Evolutionary conservation across 2,329 filamentous ascomycete genomes (phyloP).

Genomic region (Fusarium albosuccineum): DNA sequence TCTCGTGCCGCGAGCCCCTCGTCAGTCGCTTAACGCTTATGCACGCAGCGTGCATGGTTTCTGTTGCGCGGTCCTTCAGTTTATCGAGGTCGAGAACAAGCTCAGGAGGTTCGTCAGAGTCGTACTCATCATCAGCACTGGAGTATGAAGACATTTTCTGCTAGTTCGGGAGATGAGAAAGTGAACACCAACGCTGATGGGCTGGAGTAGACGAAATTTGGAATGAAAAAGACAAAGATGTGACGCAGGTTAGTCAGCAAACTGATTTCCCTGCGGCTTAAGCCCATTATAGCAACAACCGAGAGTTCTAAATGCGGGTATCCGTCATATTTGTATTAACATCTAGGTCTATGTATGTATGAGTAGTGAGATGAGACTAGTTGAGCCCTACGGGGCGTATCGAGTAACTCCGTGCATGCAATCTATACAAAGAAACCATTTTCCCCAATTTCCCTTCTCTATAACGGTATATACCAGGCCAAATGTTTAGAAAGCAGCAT

Average conservation of each 20-base stretch:
- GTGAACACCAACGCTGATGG: no score
- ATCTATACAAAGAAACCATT: background rate
- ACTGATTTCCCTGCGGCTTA: no score
- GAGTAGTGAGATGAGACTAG: slow-evolving; percentile 5
- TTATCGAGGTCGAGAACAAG: background rate
- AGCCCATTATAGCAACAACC: no score
- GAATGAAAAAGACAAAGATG: no score
- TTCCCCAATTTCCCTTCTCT: background rate
- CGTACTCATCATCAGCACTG: slow-evolving; percentile 3
- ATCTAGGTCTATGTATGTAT: background rate
- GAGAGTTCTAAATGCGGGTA: no score
- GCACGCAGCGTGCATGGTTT: background rate
- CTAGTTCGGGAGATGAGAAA: background rate
- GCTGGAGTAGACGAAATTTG: no score
- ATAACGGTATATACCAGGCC: background rate
- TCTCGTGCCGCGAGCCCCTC: slow-evolving; percentile 13
- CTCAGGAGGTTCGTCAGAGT: slow-evolving; percentile 8
- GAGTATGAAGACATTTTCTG: slow-evolving; percentile 3
- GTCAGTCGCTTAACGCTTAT: background rate
- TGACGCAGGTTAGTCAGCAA: no score
- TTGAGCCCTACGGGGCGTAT: background rate
- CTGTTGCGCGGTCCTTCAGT: background rate
- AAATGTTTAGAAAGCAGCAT: slow-evolving; percentile 9
- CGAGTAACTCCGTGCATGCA: background rate
- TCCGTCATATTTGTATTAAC: background rate